Base-by-base conservation (phyloP, 257 asterid genomes). In the Anisodus acutangulus region DNA sequence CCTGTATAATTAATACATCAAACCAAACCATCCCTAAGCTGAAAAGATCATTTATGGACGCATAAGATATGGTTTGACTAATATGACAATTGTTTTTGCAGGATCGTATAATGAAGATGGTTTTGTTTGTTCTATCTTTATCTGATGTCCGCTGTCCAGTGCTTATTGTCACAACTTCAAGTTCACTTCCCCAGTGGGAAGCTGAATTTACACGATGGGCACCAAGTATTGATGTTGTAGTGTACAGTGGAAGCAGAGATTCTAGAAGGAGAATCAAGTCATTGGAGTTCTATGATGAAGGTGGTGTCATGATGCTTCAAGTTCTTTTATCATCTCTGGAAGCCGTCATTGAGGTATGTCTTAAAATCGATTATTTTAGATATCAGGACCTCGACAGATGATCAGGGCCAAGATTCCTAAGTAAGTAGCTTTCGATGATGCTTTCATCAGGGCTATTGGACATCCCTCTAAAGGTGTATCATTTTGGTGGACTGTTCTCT, bases 171-270 rank as follows among this genome's bases (percentile, higher is more conserved):
- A 85, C 94, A 53, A 60, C 91, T 74, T 80, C 90, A 26, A 58
- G 86, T 71, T 85, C 89, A 55, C 81, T 89, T 78, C 84, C 90
- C 80, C 89, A 58, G 59, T 93, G 97, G 97, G 94, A 92, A 90
- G 91, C 91, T 82, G 93, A 89, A 81, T 92, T 93, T 83, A 88
- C 82, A 78, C 89, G 85, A 53, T 66, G 90, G 90, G 93, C 87
- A 80, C 95, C 95, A 68, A 91, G 92, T n/a, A 67, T 91, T 80
- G 88, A 92, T 88, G 88, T 91, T 85, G 90, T 91, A 79, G 92
- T 91, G 69, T 93, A 91, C 84, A 83, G 84, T 76, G 96, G 95
- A 87, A 88, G 82, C 83, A 83, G 64, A 64, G 90, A 90, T 70
- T 66, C 90, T 68, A 88, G 94, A 88, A 87, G 83, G 79, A 85